Evolutionary conservation across 2,329 filamentous ascomycete species (phyloP).

Genomic region (Huntiella abstrusa): DNA sequence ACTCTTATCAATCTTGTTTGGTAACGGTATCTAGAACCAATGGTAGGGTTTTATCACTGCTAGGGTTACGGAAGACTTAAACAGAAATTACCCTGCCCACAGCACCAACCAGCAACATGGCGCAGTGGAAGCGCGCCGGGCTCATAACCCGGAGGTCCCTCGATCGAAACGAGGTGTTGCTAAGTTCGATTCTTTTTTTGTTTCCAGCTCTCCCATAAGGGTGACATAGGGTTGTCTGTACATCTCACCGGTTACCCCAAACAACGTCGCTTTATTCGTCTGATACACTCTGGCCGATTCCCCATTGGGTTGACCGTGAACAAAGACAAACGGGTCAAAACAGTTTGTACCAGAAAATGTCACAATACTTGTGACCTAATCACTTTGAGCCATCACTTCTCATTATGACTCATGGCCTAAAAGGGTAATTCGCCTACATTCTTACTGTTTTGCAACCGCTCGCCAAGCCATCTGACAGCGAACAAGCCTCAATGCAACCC

Average conservation of each 20-base stretch:
- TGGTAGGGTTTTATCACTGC: no score
- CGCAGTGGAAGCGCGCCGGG: slow-evolving; percentile 12
- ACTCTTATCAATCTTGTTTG: no score
- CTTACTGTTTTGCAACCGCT: not conserved
- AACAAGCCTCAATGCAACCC: not conserved
- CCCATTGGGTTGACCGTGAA: no score
- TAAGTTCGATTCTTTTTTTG: not conserved
- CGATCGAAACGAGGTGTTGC: slow-evolving; percentile 11
- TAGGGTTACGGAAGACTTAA: no score
- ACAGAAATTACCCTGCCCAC: no score
- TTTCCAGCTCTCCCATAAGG: not conserved
- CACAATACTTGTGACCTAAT: not conserved
- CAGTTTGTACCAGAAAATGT: no score
- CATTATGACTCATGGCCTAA: slow-evolving; percentile 5
- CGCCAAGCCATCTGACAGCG: not conserved
- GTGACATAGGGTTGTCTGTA: no score
- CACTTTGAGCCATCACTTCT: not conserved
- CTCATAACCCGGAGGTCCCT: slow-evolving; percentile 11
- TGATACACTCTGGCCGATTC: no score
- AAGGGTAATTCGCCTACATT: not conserved
- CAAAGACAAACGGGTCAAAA: no score
- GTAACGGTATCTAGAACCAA: no score
- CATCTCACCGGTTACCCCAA: no score
- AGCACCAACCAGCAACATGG: slow-evolving; percentile 6
- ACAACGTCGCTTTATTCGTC: no score